phyloP scores from a whole-genome alignment of 768 basidiomycete species.

The Xerocomellus intermedius region DNA sequence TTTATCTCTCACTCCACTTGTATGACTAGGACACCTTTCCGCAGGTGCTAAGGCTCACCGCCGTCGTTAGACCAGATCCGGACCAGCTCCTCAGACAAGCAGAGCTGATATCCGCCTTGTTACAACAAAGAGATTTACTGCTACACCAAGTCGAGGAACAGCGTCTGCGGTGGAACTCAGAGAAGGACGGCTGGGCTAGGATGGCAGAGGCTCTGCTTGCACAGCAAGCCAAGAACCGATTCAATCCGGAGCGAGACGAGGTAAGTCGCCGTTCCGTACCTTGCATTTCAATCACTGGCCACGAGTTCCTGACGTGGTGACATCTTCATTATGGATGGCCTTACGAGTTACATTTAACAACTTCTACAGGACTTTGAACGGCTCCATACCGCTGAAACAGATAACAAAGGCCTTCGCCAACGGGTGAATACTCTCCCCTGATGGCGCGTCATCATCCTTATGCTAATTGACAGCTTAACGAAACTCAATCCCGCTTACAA shows the following conservation, averaged over 20 bases:
- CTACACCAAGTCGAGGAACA: conserved; percentile 54
- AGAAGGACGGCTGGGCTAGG: conserved; percentile 63
- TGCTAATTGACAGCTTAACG: conserved; percentile 47
- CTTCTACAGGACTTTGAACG: conserved; percentile 53
- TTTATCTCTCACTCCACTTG: conserved; percentile 7
- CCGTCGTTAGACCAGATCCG: conserved; percentile 41
- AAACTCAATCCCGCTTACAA: conserved; percentile 52
- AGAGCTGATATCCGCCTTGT: conserved; percentile 54
- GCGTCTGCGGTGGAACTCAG: conserved; percentile 57
- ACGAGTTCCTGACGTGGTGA: background rate
- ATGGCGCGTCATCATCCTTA: conserved; percentile 2
- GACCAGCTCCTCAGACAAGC: conserved; percentile 58
- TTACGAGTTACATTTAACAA: conserved; percentile 12
- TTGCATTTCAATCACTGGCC: background rate
- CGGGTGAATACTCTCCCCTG: conserved; percentile 43
- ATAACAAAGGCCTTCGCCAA: conserved; percentile 59
- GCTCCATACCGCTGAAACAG: conserved; percentile 51
- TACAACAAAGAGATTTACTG: conserved; percentile 57
- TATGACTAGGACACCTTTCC: conserved; percentile 2
- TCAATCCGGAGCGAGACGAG: conserved; percentile 40
- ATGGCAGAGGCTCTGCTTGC: conserved; percentile 64
- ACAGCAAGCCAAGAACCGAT: conserved; percentile 43
- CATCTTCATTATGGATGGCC: background rate
- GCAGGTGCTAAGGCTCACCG: conserved; percentile 51
- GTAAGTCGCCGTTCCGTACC: conserved; percentile 31